Percentiles rank a stretch among this genome's conserved stretches.
Conservation (phyloP, 2,329 filamentous ascomycete species). For the Paecilomyces fulvus region DNA sequence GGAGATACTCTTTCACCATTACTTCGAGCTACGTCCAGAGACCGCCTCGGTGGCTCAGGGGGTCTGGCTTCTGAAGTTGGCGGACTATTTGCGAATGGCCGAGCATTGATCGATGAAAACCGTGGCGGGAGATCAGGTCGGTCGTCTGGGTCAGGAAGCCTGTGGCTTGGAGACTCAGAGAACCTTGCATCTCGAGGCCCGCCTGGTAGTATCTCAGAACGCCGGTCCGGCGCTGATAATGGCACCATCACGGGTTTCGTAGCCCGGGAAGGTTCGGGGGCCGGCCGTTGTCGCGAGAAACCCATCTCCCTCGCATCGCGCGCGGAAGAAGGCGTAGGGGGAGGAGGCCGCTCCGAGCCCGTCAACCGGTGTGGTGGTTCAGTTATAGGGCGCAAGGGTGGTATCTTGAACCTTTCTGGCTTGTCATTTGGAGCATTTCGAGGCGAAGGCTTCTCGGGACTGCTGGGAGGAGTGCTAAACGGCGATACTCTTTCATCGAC, state of each 20-base stretch:
- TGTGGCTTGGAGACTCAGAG: slow-evolving; percentile 41
- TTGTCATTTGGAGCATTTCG: slow-evolving; percentile 12
- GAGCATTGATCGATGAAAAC: slow-evolving; percentile 10
- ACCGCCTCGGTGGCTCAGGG: slow-evolving; percentile 2
- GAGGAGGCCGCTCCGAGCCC: slow-evolving; percentile 20
- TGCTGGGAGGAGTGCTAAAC: slow-evolving; percentile 78
- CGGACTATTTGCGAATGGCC: slow-evolving; percentile 3
- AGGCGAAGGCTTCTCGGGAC: slow-evolving; percentile 51
- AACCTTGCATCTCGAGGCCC: slow-evolving; percentile 10
- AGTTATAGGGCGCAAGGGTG: slow-evolving; percentile 14
- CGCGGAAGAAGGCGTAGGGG: slow-evolving; percentile 6
- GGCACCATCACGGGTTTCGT: slow-evolving; percentile 25
- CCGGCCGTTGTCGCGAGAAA: slow-evolving; percentile 18
- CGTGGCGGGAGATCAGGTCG: slow-evolving; percentile 44
- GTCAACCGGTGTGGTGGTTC: slow-evolving; percentile 20
- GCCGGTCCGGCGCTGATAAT: slow-evolving; percentile 18
- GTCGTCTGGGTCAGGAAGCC: slow-evolving; percentile 28
- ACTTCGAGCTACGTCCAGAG: slow-evolving; percentile 7
- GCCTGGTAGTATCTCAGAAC: slow-evolving; percentile 12
- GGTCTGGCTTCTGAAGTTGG: background rate
- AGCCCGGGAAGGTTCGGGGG: slow-evolving; percentile 17
- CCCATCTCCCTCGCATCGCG: slow-evolving; percentile 24
- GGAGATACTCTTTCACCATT: slow-evolving; percentile 5
- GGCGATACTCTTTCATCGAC: slow-evolving; percentile 56
- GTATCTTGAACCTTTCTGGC: background rate